Evolutionary conservation across 345 rosid species (phyloP), one percentile per base, ranked within the genome.

Genomic region (Populus tremula): DNA sequence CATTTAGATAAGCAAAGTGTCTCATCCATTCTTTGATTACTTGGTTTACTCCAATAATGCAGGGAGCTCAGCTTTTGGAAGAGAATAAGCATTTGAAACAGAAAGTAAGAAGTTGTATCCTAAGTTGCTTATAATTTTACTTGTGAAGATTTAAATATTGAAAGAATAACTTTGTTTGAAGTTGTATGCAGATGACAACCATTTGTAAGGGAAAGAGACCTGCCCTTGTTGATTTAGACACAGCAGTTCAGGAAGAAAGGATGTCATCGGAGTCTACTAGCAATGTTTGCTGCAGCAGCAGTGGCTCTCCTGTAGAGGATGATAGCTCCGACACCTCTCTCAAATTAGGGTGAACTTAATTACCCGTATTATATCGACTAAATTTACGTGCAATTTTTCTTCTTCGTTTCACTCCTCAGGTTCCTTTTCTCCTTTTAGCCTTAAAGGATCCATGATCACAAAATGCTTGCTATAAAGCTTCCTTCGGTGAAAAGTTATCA

Each of bases 211-310:
- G 89, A 9, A 89, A 86, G 65, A 63, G 36, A 50, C 76, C 29
- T 20, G 76, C 8, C 1, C 14, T 71, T 45, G 1, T 38, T 39
- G 90, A 90, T 11, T 71, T 83, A 0, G 87, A 80, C 66, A 50
- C 27, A 6, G 85, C 36, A 3, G 72, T 77, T 10, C 88, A 78
- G 27, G 91, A 91, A 79, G 93, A 91, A 85, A 92, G 93, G 35
- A 10, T 86, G 77, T 91, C 93, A 5, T 84, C 91, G 1, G 94
- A 89, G 59, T 89, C 94, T 2, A 89, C 77, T 7, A 80, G 89
- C 65, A 85, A 88, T 53, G 84, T 83, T 23, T 88, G 85, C 86
- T 83, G 90, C 84, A 87, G 86, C 84, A 89, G 75, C 79, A 84
- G 91, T n/a, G 88, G 90, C 67, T 90, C 91, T 62, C 82, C 90